These are phyloP conservation scores for Candida multigemmis DNA, from an alignment of 805 yeast genomes.

Conservation along the genomic window DNA sequence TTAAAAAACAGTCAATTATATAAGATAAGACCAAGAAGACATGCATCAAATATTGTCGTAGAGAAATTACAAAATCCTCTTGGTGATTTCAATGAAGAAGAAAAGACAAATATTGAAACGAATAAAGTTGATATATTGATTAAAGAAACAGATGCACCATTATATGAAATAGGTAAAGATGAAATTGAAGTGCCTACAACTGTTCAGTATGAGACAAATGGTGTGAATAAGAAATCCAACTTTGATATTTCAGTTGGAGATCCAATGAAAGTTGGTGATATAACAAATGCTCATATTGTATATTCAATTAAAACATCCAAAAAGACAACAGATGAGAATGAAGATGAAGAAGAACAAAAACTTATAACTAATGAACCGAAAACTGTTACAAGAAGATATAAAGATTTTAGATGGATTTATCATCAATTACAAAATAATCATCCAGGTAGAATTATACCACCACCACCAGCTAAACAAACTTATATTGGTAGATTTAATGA, in stretches of 20 bases:
- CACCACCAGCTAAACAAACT: constrained; percentile 92
- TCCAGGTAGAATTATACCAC: constrained; percentile 84
- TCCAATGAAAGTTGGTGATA: constrained; percentile 86
- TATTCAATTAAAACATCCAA: constrained; percentile 67
- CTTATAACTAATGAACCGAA: constrained; percentile 28
- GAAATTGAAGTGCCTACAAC: constrained; percentile 5
- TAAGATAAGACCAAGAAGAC: constrained; percentile 22
- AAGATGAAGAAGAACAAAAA: constrained; percentile 13
- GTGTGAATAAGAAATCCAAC: constrained; percentile 11
- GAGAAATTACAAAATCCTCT: constrained; percentile 20
- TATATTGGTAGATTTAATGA: constrained; percentile 87
- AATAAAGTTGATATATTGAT: constrained; percentile 21
- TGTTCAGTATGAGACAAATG: constrained; percentile 2
- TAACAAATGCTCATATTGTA: constrained; percentile 81
- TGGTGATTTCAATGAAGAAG: constrained; percentile 8
- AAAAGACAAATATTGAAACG: constrained; percentile 9
- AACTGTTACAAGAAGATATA: constrained; percentile 72
- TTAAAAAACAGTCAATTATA: constrained; percentile 18
- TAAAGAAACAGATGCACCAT: constrained; percentile 44
- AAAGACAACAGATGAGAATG: constrained; percentile 25
- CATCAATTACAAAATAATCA: constrained; percentile 79
- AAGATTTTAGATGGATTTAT: constrained; percentile 91
- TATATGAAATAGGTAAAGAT: constrained; percentile 34
- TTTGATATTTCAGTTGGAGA: constrained; percentile 75
- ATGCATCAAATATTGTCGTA: constrained; percentile 17